These are phyloP conservation scores for Madurella fahalii DNA, from an alignment of 2,329 filamentous ascomycete genomes.

Conservation along the genomic window DNA sequence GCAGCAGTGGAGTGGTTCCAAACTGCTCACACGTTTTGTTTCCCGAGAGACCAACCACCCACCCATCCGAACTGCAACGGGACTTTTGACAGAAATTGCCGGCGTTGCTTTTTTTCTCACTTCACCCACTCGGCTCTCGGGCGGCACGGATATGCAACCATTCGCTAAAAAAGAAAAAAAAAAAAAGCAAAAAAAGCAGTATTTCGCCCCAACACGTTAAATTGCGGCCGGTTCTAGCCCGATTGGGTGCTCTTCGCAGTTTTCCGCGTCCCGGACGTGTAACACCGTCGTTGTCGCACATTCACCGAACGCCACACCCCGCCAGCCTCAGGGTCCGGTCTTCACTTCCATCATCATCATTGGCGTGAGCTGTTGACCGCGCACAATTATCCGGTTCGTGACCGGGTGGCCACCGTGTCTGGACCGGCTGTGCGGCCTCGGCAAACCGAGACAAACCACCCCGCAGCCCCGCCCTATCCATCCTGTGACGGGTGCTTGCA, in stretches of 20 bases:
- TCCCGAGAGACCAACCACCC: constrained; percentile 8
- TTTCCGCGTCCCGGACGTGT: too few relatives aligned
- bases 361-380: not conserved
- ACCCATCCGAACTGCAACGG: constrained; percentile 1
- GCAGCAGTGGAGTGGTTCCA: constrained; percentile 10
- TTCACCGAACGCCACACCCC: not conserved
- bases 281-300: not conserved
- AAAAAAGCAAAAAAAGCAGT: too few relatives aligned
- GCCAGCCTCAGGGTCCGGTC: not conserved
- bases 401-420: not conserved
- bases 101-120: constrained; percentile 2
- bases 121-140: not conserved
- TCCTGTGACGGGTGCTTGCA: not conserved
- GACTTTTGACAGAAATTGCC: not conserved
- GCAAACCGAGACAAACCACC: constrained; percentile 9
- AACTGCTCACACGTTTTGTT: constrained; percentile 17
- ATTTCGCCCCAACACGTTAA: too few relatives aligned
- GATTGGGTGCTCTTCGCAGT: too few relatives aligned
- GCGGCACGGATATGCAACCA: not conserved
- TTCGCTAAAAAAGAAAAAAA: not conserved
- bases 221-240: too few relatives aligned
- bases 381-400: constrained; percentile 17
- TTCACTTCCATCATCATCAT: not conserved
- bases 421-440: constrained; percentile 9
- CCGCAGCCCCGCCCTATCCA: constrained; percentile 4